Evolutionary conservation across 164 flowering plant genomes (phyloP).

Genomic region (Stephania yunnanensis): DNA sequence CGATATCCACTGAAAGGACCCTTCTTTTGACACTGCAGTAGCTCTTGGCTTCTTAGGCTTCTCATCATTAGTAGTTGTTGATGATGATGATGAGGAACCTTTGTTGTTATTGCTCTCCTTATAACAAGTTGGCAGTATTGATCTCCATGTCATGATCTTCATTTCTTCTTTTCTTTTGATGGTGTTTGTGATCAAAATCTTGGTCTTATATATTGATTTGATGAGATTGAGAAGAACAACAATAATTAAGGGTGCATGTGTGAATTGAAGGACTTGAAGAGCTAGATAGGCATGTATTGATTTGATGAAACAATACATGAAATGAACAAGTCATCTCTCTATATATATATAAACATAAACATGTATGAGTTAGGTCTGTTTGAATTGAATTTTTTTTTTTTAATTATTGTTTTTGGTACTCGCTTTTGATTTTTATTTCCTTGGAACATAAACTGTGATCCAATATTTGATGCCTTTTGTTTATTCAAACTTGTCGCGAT

Average conservation of each 20-base stretch:
- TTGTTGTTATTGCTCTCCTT: neutral
- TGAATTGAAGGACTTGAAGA: neutral
- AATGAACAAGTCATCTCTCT: neutral
- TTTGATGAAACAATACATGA: neutral
- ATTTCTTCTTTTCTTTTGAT: neutral
- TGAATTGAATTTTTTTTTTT: neutral
- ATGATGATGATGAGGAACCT: neutral
- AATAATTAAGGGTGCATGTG: neutral
- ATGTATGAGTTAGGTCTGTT: neutral
- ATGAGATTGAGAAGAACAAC: neutral
- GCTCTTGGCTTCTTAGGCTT: neutral
- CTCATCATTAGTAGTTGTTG: neutral
- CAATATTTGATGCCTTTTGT: neutral
- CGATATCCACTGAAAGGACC: constrained; percentile 38
- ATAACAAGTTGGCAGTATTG: constrained; percentile 10
- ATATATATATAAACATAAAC: neutral
- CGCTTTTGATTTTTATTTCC: constrained; percentile 1
- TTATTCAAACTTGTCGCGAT: neutral
- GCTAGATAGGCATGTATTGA: neutral
- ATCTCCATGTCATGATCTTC: constrained; percentile 12
- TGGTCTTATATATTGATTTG: neutral
- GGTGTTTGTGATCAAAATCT: neutral
- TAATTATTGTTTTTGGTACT: neutral
- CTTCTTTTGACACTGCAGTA: constrained; percentile 13
- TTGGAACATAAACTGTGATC: neutral